These are phyloP conservation scores for Bruguiera gymnorhiza DNA, from an alignment of 345 rosid species.

Conservation along the genomic window DNA sequence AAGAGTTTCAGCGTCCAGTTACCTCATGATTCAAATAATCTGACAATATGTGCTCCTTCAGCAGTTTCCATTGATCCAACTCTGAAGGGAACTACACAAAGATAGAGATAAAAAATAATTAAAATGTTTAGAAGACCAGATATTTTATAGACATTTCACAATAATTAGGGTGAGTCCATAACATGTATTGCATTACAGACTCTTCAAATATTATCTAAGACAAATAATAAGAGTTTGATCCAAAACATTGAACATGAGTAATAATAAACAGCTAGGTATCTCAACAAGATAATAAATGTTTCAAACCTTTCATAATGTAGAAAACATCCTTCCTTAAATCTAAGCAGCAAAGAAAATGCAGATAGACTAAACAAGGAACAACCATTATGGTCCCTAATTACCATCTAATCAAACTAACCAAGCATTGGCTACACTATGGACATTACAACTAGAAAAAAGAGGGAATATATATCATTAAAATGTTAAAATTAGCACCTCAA, in stretches of 20 bases:
- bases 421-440: background rate
- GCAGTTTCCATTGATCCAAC: slow-evolving; percentile 76
- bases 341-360: slow-evolving; percentile 1
- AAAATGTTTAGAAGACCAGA: background rate
- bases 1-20: slow-evolving; percentile 15
- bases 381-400: background rate
- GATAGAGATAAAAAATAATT: slow-evolving; percentile 2
- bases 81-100: slow-evolving; percentile 74
- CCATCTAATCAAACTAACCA: slow-evolving; percentile 2
- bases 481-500: slow-evolving; percentile 55
- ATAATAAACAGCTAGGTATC: too few species aligned
- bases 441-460: background rate
- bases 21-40: slow-evolving; percentile 87
- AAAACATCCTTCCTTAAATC: background rate
- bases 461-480: slow-evolving; percentile 8
- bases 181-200: background rate
- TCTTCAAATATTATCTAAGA: background rate
- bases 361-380: background rate
- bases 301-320: background rate
- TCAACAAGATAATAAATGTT: slow-evolving; percentile 4
- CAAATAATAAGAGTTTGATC: background rate
- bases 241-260: too few species aligned
- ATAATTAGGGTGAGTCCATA: background rate
- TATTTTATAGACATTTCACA: background rate
- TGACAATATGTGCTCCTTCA: slow-evolving; percentile 70